Conservation (phyloP, 2,329 filamentous ascomycete species). For the Colletotrichum incanum region DNA sequence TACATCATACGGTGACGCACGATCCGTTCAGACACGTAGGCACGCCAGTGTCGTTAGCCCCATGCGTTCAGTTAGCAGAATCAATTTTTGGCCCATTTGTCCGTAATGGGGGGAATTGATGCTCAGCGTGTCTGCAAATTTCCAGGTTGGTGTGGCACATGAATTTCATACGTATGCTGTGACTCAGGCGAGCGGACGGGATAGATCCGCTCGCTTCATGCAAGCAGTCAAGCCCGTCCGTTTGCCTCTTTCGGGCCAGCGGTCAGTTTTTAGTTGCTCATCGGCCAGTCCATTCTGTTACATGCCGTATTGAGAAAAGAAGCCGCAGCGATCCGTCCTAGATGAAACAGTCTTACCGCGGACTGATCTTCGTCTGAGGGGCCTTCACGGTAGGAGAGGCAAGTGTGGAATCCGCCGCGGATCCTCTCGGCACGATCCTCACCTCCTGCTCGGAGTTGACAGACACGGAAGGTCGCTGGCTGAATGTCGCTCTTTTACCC, state of each 20-base stretch:
- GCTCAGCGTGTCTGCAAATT: constrained; percentile 18
- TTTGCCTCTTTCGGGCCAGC: constrained; percentile 33
- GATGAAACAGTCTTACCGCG: constrained; percentile 43
- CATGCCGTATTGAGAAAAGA: constrained; percentile 41
- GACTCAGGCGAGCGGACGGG: constrained; percentile 37
- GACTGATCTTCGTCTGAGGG: constrained; percentile 41
- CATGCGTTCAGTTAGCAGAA: neutral
- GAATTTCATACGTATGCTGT: constrained; percentile 15
- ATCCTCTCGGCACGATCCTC: constrained; percentile 22
- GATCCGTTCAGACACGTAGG: neutral
- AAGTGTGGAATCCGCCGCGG: constrained; percentile 28
- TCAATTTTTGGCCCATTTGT: neutral
- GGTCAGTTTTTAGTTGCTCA: constrained; percentile 33
- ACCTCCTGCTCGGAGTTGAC: constrained; percentile 30
- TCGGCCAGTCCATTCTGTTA: constrained; percentile 21
- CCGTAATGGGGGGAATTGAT: neutral
- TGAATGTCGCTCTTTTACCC: constrained; percentile 8
- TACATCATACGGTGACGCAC: neutral
- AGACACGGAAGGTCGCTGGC: constrained; percentile 38
- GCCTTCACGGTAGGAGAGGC: constrained; percentile 30
- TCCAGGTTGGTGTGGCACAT: constrained; percentile 14
- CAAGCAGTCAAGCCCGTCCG: constrained; percentile 40
- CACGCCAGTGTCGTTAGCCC: neutral
- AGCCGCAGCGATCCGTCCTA: constrained; percentile 39
- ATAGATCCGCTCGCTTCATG: constrained; percentile 41